These are phyloP conservation scores for Chrysosporium queenslandicum DNA, from an alignment of 2,329 filamentous ascomycete genomes.

Conservation along the genomic window DNA sequence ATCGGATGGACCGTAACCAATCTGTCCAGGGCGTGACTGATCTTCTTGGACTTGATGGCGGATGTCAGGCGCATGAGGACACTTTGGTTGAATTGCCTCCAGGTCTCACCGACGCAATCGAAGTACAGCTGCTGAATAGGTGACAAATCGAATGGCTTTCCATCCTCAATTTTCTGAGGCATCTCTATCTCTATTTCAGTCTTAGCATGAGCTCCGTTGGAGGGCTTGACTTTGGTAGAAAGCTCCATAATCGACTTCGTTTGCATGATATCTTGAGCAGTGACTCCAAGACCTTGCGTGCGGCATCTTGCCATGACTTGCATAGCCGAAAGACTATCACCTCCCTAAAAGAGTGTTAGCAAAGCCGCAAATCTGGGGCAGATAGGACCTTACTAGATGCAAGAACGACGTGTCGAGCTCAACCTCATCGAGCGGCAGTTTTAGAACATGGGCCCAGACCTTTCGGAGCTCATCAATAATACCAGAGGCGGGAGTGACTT, in stretches of 20 bases:
- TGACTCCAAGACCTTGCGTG: slow-evolving; percentile 16
- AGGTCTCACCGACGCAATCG: slow-evolving; percentile 15
- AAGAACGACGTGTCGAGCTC: slow-evolving; percentile 25
- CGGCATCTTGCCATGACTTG: slow-evolving; percentile 20
- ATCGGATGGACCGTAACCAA: slow-evolving; percentile 19
- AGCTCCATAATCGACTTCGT: slow-evolving; percentile 15
- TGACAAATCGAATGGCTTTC: slow-evolving; percentile 17
- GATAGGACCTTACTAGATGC: slow-evolving; percentile 15
- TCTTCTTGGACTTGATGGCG: background rate
- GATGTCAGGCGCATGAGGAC: slow-evolving; percentile 15
- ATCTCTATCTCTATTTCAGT: background rate
- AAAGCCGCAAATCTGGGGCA: slow-evolving; percentile 2
- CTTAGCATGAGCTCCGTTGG: background rate
- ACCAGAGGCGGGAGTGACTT: slow-evolving; percentile 1
- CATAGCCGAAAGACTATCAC: slow-evolving; percentile 25
- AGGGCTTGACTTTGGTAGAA: slow-evolving; percentile 7
- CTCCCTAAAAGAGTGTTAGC: slow-evolving; percentile 17
- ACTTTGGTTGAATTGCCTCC: slow-evolving; percentile 21
- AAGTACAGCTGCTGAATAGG: slow-evolving; percentile 22
- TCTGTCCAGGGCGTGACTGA: slow-evolving; percentile 13
- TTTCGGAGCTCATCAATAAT: slow-evolving; percentile 12
- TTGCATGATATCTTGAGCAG: slow-evolving; percentile 19
- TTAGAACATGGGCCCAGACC: slow-evolving; percentile 21
- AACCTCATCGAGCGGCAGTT: slow-evolving; percentile 17
- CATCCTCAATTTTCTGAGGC: slow-evolving; percentile 3